These are phyloP conservation scores for Lachancea waltii DNA, from an alignment of 805 yeast species.

Conservation along the genomic window DNA sequence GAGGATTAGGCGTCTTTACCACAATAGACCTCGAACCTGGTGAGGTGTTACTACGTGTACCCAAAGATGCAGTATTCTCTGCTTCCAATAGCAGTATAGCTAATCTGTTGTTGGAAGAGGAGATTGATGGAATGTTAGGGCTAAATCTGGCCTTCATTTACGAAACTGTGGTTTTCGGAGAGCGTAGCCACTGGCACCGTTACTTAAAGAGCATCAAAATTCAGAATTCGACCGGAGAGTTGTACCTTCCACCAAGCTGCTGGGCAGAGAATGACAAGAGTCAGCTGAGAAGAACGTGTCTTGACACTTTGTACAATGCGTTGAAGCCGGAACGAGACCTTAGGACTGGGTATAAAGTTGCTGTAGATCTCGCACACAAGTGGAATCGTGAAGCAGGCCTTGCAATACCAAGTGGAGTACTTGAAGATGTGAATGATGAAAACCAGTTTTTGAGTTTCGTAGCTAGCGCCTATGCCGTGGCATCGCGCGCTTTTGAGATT, in stretches of 20 bases:
- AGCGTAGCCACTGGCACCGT: constrained; percentile 73
- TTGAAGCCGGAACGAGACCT: constrained; percentile 33
- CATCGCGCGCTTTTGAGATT: constrained; percentile 75
- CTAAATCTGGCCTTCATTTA: constrained; percentile 65
- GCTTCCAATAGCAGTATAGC: constrained; percentile 56
- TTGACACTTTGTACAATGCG: constrained; percentile 51
- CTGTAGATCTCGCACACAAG: constrained; percentile 32
- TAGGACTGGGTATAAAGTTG: constrained; percentile 33
- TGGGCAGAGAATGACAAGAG: constrained; percentile 51
- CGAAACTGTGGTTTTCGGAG: constrained; percentile 48
- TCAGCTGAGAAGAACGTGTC: constrained; percentile 48
- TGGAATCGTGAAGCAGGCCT: constrained; percentile 29
- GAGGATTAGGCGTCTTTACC: constrained; percentile 75
- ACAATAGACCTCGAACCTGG: constrained; percentile 34
- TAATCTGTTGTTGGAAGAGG: constrained; percentile 57
- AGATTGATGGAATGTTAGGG: constrained; percentile 57
- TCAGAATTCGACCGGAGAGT: constrained; percentile 24
- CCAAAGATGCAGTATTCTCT: constrained; percentile 54
- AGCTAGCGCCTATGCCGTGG: constrained; percentile 50
- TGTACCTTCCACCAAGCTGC: constrained; percentile 52
- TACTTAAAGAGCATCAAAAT: constrained; percentile 53
- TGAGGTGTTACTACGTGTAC: constrained; percentile 47
- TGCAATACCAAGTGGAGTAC: constrained; percentile 29
- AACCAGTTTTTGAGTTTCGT: constrained; percentile 42
- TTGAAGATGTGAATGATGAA: constrained; percentile 21